Evolutionary conservation across 768 basidiomycete species (phyloP), one percentile per base, ranked within the genome.

Genomic region (Multifurca ochricompacta): DNA sequence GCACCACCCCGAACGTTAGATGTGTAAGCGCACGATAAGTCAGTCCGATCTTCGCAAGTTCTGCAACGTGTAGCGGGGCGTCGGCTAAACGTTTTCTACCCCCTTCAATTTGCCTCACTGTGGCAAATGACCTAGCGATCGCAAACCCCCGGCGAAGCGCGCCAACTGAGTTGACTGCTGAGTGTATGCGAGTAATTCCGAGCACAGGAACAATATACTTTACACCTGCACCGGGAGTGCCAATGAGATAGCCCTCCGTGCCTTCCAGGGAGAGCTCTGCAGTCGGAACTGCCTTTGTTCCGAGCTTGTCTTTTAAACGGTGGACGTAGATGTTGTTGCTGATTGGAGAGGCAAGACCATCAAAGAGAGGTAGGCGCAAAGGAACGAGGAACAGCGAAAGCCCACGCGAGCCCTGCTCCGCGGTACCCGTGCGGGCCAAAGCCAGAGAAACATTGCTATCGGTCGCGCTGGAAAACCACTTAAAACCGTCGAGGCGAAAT

Each of bases 401-500:
- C 0, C 77, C 78, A 8, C 80, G 77, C 1, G 86, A 82, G 6
- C 87, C 86, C 11, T 72, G 67, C 44, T 71, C 59, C 25, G 65
- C 54, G 0, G 77, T 66, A 0, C 84, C 86, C 1, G 87, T 88
- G 34, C 87, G 82, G 5, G 85, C 88, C 5, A 90, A 71, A 1
- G 84, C 85, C 23, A 90, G 73, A 0, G 85, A 77, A 8, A 88
- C 70, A 55, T 90, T 72, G 58, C 83, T 80, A 61, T 90, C 88
- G 0, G 86, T 86, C 1, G 88, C 88, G 60, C 84, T 86, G 14
- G 87, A 87, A 67, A 89, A 89, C 87, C 87, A 89, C 69, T 88
- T 89, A 66, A 88, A 79, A 3, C 87, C 85, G 59, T 87, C 71
- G 19, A 88, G 66, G 18, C 63, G 70, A 65, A 85, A 85, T 45